These are phyloP conservation scores for Tremella yokohamensis DNA, from an alignment of 768 basidiomycete species.

Conservation along the genomic window DNA sequence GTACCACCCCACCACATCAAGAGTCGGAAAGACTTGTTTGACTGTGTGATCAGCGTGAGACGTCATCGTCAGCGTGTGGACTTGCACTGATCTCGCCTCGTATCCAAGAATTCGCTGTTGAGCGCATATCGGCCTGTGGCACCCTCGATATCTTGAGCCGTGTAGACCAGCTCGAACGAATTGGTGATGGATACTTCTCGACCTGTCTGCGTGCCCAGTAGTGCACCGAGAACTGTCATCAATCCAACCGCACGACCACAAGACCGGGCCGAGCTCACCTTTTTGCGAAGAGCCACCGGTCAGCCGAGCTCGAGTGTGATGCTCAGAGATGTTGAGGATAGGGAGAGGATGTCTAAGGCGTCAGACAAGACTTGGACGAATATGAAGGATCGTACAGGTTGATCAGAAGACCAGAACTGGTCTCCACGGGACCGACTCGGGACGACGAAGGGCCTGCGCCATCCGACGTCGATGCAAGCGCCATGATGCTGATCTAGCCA, in stretches of 20 bases:
- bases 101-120: slow-evolving; percentile 72
- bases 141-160: slow-evolving; percentile 52
- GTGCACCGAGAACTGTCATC: slow-evolving; percentile 74
- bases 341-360: slow-evolving; percentile 85
- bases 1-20: slow-evolving; percentile 99
- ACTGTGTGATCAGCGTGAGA: slow-evolving; percentile 56
- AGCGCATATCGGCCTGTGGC: slow-evolving; percentile 25
- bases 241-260: slow-evolving; percentile 42
- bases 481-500: no score
- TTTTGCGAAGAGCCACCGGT: slow-evolving; percentile 59
- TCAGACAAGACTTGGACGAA: not conserved
- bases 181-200: slow-evolving; percentile 96
- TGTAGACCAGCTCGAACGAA: slow-evolving; percentile 80
- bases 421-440: not conserved
- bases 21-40: slow-evolving; percentile 95
- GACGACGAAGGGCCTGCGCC: no score
- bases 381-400: slow-evolving; percentile 7
- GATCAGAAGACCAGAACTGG: slow-evolving; percentile 11
- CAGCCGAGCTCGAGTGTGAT: slow-evolving; percentile 74
- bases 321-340: slow-evolving; percentile 94
- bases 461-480: no score
- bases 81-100: slow-evolving; percentile 82
- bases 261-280: slow-evolving; percentile 14
- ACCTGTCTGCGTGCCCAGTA: slow-evolving; percentile 89
- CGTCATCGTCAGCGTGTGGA: not conserved